A percentile compares a stretch with the other conserved stretches of the same genome.
These are phyloP conservation scores for Nicotiana tomentosiformis DNA, from an alignment of 257 asterid genomes.

Conservation along the genomic window DNA sequence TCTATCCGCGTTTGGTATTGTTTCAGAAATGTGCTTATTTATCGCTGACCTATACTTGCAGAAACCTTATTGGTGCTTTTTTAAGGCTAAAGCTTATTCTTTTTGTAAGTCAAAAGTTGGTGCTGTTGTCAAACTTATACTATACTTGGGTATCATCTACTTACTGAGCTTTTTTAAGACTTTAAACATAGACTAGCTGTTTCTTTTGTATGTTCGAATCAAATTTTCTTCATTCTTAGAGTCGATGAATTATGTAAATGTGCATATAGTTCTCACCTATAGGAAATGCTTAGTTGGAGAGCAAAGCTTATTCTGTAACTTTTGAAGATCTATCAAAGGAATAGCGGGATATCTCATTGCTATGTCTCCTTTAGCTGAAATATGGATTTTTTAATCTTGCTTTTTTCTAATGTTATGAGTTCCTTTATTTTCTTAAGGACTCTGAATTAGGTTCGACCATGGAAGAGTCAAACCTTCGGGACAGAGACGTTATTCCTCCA, in stretches of 20 bases:
- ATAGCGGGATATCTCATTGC: background rate
- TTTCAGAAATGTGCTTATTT: background rate
- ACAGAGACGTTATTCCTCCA: slow-evolving; percentile 60
- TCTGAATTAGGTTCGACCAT: slow-evolving; percentile 32
- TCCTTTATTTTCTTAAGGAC: slow-evolving; percentile 42
- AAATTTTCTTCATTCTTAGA: background rate
- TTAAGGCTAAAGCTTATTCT: background rate
- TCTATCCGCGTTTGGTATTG: background rate
- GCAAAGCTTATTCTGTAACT: background rate
- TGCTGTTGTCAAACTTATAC: background rate
- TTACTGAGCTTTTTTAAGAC: background rate
- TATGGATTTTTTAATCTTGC: slow-evolving; percentile 14
- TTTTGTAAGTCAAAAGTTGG: background rate
- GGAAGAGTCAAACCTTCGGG: slow-evolving; percentile 43
- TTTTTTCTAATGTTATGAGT: background rate
- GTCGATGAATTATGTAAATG: background rate
- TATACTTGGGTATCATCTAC: background rate
- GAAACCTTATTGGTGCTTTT: background rate
- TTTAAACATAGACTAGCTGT: background rate
- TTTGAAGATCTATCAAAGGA: background rate
- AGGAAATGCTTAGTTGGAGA: slow-evolving; percentile 5
- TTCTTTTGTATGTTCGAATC: background rate
- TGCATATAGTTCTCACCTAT: background rate
- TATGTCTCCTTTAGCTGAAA: slow-evolving; percentile 9
- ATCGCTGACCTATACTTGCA: background rate